These are phyloP conservation scores for Monoraphidium neglectum DNA, from an alignment of 139 green algal genomes.

Conservation along the genomic window DNA sequence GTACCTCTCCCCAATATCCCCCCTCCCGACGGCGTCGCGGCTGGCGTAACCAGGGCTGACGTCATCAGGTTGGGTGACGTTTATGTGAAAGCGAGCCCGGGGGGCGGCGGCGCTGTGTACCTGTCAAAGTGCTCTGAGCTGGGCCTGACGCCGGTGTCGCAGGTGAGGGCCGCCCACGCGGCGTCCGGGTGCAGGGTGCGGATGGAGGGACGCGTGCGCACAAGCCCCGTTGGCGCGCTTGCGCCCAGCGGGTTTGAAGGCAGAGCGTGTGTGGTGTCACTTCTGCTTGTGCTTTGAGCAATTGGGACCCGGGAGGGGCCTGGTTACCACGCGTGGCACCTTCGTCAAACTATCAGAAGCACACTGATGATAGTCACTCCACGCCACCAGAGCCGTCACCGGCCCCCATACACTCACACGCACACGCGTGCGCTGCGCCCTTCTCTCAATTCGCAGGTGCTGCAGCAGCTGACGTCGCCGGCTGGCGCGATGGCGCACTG, in stretches of 20 bases:
- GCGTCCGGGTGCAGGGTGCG: not conserved
- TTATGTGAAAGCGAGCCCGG: not conserved
- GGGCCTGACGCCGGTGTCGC: conserved; percentile 47
- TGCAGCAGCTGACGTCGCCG: conserved; percentile 28
- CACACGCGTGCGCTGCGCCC: not conserved
- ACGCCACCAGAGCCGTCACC: no score
- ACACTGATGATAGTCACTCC: no score
- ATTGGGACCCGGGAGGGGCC: not conserved
- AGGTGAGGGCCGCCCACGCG: conserved; percentile 29
- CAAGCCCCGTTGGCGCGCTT: no score
- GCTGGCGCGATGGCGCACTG: conserved; percentile 56
- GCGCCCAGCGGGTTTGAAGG: not conserved
- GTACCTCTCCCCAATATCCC: conserved; percentile 1
- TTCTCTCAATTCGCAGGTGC: conserved; percentile 22
- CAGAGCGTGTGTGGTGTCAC: not conserved
- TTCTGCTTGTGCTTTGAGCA: not conserved
- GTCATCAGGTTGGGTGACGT: not conserved
- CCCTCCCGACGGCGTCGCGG: not conserved
- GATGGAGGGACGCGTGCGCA: not conserved
- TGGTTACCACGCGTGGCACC: not conserved
- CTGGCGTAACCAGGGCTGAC: not conserved
- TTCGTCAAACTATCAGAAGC: not conserved
- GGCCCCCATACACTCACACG: not conserved
- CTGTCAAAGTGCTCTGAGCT: conserved; percentile 48
- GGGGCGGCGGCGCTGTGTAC: conserved; percentile 18